These are phyloP conservation scores for Moricandia arvensis DNA, from an alignment of 345 rosid genomes.

Conservation along the genomic window DNA sequence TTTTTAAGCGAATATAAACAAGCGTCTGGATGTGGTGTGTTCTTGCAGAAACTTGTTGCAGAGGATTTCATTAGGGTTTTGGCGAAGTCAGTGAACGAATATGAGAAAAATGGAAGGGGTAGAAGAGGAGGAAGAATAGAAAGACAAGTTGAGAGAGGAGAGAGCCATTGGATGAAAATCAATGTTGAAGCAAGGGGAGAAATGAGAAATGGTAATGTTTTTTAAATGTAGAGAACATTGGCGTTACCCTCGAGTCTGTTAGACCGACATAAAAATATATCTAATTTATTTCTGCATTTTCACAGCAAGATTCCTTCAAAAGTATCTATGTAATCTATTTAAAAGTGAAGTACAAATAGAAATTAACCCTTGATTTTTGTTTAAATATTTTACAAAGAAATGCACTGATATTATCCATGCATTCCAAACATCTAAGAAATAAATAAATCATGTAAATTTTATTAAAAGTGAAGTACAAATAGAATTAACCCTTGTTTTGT, in stretches of 20 bases:
- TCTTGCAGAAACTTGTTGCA: slow-evolving; percentile 50
- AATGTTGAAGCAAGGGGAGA: slow-evolving; percentile 2
- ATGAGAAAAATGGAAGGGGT: slow-evolving; percentile 16
- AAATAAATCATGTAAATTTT: too few relatives aligned
- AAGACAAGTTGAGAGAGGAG: slow-evolving; percentile 21
- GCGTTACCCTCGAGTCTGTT: not conserved
- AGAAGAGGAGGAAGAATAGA: slow-evolving; percentile 43
- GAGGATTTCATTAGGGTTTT: slow-evolving; percentile 23
- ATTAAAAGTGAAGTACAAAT: too few relatives aligned
- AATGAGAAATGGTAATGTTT: slow-evolving; percentile 16
- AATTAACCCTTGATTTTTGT: too few relatives aligned
- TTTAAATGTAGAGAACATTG: slow-evolving; percentile 1
- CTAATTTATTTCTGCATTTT: not conserved
- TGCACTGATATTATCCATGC: too few relatives aligned
- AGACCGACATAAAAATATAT: not conserved
- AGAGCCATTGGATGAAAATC: slow-evolving; percentile 47
- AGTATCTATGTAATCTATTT: too few relatives aligned
- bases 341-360: too few relatives aligned
- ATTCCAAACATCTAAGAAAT: too few relatives aligned
- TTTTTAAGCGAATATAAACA: slow-evolving; percentile 61
- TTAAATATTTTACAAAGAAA: too few relatives aligned
- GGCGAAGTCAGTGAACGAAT: slow-evolving; percentile 39
- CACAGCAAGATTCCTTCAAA: not conserved
- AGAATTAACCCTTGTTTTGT: too few relatives aligned
- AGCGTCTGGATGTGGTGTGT: slow-evolving; percentile 65